Conservation (phyloP, 257 asterid species). For the Forsythia viridissima region DNA sequence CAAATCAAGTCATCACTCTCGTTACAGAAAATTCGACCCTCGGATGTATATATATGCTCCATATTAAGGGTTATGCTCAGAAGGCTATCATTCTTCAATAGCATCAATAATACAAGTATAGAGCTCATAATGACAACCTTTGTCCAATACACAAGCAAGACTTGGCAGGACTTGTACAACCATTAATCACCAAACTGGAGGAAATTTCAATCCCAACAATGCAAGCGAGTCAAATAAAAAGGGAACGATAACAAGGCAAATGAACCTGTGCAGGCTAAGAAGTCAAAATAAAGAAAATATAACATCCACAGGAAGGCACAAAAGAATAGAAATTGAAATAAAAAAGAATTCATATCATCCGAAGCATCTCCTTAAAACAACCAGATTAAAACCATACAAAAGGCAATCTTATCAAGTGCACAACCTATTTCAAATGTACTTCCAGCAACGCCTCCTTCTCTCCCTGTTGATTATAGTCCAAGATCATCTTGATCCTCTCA, state of each 20-base stretch:
- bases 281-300: not conserved
- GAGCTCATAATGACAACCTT: not conserved
- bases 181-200: not conserved
- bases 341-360: not conserved
- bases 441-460: not conserved
- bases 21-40: not conserved
- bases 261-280: not conserved
- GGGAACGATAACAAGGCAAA: not conserved
- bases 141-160: not conserved
- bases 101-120: not conserved
- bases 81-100: not conserved
- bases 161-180: not conserved
- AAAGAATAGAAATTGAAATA: not conserved
- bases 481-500: constrained; percentile 1
- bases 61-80: not conserved
- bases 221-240: not conserved
- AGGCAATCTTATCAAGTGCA: not conserved
- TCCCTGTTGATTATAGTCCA: not conserved
- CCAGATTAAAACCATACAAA: not conserved
- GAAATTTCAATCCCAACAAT: not conserved
- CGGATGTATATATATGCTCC: not conserved
- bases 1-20: constrained; percentile 1
- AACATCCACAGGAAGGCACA: not conserved
- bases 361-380: not conserved
- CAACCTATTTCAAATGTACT: not conserved